Evolutionary conservation across 2,329 filamentous ascomycete species (phyloP), one percentile per base, ranked within the genome.

Genomic region (Nothomitra cinnamomea): DNA sequence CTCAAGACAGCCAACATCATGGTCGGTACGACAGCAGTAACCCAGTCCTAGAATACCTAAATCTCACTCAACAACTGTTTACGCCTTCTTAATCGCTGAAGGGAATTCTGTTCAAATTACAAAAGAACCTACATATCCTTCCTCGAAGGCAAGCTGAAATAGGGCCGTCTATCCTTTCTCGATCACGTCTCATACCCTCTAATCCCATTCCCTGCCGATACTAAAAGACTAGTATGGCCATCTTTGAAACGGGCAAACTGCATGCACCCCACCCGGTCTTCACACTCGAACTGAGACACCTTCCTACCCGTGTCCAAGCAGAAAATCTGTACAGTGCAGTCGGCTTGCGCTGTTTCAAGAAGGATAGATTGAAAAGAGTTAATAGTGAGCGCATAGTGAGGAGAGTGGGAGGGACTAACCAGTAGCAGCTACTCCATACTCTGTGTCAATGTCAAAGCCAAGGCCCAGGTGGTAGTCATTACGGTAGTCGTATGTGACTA

Each of bases 401-500:
- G 15, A n/a, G 22, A 41, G 19, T 21, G 21, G 17, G 13, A n/a
- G n/a, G 24, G 1, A 52, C 50, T 25, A 38, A 53, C 52, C 53
- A 2, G 49, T 51, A 17, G 53, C 53, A 22, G 40, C 22, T 17
- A 55, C n/a, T 40, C 49, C 53, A 8, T 25, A 10, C 2, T 55
- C 32, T 2, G 43, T 12, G 43, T 55, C 53, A 19, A 55, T 36
- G 21, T 55, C 53, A 32, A 55, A 55, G 2, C 53, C 53, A 13
- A 55, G 53, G 22, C 21, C 49, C n/a, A 55, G 15, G 3, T 22
- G 53, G 35, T 25, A 55, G 7, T 55, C 36, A 36, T 55, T 55
- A 7, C 21, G 17, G 22, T 55, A 36, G 7, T 40, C 28, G 10
- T 36, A 54, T 15, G 17, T 19, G 13, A 53, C 19, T 12, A 54